Conservation (phyloP, 108 stramenopile species). For the Conticribra weissflogii region DNA sequence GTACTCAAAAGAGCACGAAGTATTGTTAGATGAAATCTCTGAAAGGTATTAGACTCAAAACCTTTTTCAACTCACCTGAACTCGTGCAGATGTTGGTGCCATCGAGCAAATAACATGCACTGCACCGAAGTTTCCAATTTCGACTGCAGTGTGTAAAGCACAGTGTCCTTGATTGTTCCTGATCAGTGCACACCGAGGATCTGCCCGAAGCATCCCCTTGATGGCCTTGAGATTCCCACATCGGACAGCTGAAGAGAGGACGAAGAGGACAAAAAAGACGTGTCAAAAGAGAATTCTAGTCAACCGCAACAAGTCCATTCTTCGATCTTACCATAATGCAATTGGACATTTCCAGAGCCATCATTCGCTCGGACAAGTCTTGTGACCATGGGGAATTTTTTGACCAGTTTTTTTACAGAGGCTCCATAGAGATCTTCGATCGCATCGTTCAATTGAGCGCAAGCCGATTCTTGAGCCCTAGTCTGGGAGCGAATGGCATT, state of each 20-base stretch:
- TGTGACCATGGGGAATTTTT: conserved; percentile 16
- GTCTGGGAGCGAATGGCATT: background rate
- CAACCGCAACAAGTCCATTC: no score
- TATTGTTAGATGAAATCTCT: background rate
- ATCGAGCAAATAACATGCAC: conserved; percentile 15
- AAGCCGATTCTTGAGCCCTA: background rate
- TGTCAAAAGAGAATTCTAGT: background rate
- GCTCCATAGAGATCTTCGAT: conserved; percentile 6
- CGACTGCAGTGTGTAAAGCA: conserved; percentile 16
- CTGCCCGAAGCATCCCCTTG: conserved; percentile 8
- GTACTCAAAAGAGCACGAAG: background rate
- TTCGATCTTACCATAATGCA: conserved; percentile 29
- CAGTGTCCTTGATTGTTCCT: conserved; percentile 18
- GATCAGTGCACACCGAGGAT: conserved; percentile 27
- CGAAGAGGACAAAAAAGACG: background rate
- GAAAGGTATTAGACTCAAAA: background rate
- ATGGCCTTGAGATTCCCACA: conserved; percentile 18
- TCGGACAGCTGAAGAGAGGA: conserved; percentile 12
- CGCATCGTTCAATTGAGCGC: background rate
- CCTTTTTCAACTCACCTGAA: conserved; percentile 5
- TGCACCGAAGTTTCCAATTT: conserved; percentile 25
- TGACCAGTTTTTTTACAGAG: background rate
- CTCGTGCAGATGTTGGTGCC: conserved; percentile 18
- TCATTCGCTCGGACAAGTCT: conserved; percentile 8
- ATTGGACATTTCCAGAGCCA: conserved; percentile 22